These are phyloP conservation scores for Yarrowia galli DNA, from an alignment of 1,139 yeast species.

Conservation along the genomic window DNA sequence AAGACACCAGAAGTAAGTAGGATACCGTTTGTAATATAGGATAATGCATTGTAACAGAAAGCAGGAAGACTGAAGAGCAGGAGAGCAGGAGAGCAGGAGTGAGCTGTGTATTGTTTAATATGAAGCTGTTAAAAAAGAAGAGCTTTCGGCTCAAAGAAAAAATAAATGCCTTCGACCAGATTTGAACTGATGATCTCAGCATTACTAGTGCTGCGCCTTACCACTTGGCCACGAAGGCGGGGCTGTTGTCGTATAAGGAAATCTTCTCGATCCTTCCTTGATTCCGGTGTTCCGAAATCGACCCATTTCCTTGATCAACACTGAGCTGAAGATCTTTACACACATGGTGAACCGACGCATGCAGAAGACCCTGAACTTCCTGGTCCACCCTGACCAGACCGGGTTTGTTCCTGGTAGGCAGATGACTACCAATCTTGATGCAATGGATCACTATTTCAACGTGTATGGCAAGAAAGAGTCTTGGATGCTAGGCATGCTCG, in stretches of 20 bases:
- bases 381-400: not conserved
- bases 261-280: too few relatives aligned
- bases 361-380: not conserved
- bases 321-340: slow-evolving; percentile 1
- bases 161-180: slow-evolving; percentile 30
- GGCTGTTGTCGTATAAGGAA: too few relatives aligned
- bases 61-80: too few relatives aligned
- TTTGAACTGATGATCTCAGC: slow-evolving; percentile 35
- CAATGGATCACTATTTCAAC: not conserved
- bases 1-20: slow-evolving; percentile 44
- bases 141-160: not conserved
- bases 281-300: too few relatives aligned
- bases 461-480: not conserved
- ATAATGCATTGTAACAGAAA: slow-evolving; percentile 2
- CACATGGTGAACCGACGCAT: not conserved
- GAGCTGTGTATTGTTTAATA: too few relatives aligned
- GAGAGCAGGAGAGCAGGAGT: not conserved
- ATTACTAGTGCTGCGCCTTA: slow-evolving; percentile 36
- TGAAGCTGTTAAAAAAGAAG: too few relatives aligned
- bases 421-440: not conserved
- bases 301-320: not conserved
- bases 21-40: slow-evolving; percentile 12
- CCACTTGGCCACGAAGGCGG: slow-evolving; percentile 37
- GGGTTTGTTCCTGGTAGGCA: not conserved
- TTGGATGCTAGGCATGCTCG: not conserved